Evolutionary conservation across 2,329 filamentous ascomycete species (phyloP), one percentile per base, ranked within the genome.

Genomic region (Neonectria faginata): DNA sequence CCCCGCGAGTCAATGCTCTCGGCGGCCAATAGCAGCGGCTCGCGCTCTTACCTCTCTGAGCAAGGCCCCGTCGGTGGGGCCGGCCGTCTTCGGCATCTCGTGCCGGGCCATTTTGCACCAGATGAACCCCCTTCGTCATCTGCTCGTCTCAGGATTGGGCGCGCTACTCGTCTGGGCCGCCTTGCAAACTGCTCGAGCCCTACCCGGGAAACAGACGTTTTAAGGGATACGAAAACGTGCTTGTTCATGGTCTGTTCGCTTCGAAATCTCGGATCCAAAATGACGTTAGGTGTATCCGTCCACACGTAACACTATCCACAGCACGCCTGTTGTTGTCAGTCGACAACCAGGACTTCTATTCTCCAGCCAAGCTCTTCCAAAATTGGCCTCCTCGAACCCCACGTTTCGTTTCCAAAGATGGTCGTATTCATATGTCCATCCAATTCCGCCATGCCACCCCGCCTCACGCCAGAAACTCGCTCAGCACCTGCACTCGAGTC

Each of bases 401-500:
- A 20, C 20, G 36, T 8, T n/a, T n/a, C 7, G 3, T 48, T 11
- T 8, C 12, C 25, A 12, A 48, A 25, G 25, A 25, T 25, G 11
- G 22, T 27, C 29, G 27, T 27, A 31, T 29, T 31, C 25, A 18
- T 29, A 11, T 50, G 20, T 25, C 14, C 18, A 14, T 14, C 12
- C 33, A 36, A 36, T 36, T 16, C 33, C 33, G 12, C 14, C 14
- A n/a, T 8, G 5, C 14, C 14, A 31, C 18, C 22, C 27, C 8
- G 31, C 14, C 22, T 67, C 57, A 73, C 27, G 16, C 48, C 65
- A 88, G 67, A 64, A 86, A 88, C 61, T 88, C 85, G 69, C 81
- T 84, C 67, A 91, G 71, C 16, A 90, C 87, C 64, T 84, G 81
- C 20, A 89, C 84, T 67, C 88, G 81, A 6, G 88, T 89, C 67